Evolutionary conservation across 2,329 filamentous ascomycete species (phyloP).

Genomic region (Fusarium nurragi): DNA sequence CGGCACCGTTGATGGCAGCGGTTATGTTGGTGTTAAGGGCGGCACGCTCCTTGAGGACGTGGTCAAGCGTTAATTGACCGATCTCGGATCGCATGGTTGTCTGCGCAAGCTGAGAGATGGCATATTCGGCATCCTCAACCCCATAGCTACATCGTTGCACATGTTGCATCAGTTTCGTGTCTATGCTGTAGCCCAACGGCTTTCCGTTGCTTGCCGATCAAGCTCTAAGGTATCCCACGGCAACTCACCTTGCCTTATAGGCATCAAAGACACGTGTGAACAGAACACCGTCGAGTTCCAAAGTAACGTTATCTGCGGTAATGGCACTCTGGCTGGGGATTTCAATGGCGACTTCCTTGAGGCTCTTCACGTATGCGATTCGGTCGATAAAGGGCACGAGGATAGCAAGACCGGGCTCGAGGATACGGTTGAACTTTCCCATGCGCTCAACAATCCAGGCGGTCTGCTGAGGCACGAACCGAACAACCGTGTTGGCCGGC

Average conservation of each 20-base stretch:
- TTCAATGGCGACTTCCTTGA: slow-evolving; percentile 96
- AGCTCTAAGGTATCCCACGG: background rate
- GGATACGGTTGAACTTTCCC: slow-evolving; percentile 94
- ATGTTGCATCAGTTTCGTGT: slow-evolving; percentile 9
- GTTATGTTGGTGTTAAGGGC: slow-evolving; percentile 98
- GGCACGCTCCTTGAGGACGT: slow-evolving; percentile 96
- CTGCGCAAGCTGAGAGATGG: slow-evolving; percentile 96
- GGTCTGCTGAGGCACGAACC: slow-evolving; percentile 99
- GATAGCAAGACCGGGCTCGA: slow-evolving; percentile 90
- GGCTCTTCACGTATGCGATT: slow-evolving; percentile 96
- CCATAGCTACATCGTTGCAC: slow-evolving; percentile 75
- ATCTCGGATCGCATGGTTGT: slow-evolving; percentile 99
- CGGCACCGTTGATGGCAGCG: slow-evolving; percentile 97
- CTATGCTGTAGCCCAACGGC: background rate
- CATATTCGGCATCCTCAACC: slow-evolving; percentile 98
- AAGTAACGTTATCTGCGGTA: slow-evolving; percentile 96
- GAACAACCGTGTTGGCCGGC: slow-evolving; percentile 92
- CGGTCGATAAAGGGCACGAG: slow-evolving; percentile 91
- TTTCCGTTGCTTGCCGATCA: background rate
- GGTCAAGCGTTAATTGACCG: slow-evolving; percentile 93
- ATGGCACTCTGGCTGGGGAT: slow-evolving; percentile 98
- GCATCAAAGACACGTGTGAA: slow-evolving; percentile 98
- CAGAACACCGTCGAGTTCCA: slow-evolving; percentile 94
- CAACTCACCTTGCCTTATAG: slow-evolving; percentile 87
- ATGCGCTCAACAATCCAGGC: slow-evolving; percentile 99